These are phyloP conservation scores for Colletotrichum paranaense DNA, from an alignment of 2,329 filamentous ascomycete genomes.

Conservation along the genomic window DNA sequence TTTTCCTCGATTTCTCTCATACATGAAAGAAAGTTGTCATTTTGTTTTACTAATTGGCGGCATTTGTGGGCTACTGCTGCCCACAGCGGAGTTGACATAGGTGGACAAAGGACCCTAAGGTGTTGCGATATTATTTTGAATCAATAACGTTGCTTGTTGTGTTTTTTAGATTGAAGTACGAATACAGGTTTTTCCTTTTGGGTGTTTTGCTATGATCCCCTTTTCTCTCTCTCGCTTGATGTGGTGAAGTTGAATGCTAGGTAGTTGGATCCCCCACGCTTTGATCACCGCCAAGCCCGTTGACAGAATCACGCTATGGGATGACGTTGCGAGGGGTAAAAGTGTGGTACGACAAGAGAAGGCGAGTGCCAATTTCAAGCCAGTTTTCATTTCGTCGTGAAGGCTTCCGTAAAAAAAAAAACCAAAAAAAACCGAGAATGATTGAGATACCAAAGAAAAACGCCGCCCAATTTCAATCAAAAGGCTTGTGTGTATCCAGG, in stretches of 20 bases:
- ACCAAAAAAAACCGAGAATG: neutral
- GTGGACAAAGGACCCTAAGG: constrained; percentile 3
- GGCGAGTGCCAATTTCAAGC: neutral
- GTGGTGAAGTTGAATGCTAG: neutral
- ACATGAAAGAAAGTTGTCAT: neutral
- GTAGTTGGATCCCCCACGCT: neutral
- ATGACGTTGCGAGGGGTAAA: constrained; percentile 6
- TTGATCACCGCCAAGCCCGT: constrained; percentile 8
- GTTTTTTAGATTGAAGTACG: constrained; percentile 20
- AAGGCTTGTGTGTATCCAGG: neutral
- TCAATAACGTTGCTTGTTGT: neutral
- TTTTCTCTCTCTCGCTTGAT: neutral
- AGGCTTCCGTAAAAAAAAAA: neutral
- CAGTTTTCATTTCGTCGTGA: neutral
- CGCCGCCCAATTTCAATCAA: neutral
- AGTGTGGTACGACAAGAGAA: neutral
- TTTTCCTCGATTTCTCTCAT: neutral
- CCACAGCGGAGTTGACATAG: constrained; percentile 20
- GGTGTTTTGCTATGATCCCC: neutral
- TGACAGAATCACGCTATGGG: constrained; percentile 9
- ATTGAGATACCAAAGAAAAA: neutral
- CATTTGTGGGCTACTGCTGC: constrained; percentile 16
- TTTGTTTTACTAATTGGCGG: constrained; percentile 21
- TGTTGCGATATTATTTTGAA: constrained; percentile 16
- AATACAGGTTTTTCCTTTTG: constrained; percentile 7